phyloP scores from a whole-genome alignment of 1,284 basidiomycete species.

The Retiboletus flavoniger region DNA sequence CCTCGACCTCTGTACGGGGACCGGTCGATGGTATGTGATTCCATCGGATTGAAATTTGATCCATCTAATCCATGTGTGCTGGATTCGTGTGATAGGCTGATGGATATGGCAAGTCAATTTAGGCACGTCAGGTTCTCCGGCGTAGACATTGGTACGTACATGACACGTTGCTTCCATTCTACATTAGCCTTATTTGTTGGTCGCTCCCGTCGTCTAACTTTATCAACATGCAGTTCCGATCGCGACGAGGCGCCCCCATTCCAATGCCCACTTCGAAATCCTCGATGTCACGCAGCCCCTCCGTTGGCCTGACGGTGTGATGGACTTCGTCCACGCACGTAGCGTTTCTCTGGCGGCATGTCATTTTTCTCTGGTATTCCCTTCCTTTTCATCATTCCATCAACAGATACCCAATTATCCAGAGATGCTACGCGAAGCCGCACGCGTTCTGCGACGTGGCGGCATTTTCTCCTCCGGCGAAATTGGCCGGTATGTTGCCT shows the following conservation, averaged over 20 bases:
- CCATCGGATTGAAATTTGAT: slow-evolving; percentile 18
- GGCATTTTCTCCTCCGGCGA: slow-evolving; percentile 68
- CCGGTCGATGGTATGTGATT: slow-evolving; percentile 59
- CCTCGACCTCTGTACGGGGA: slow-evolving; percentile 71
- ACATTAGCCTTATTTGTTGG: slow-evolving; percentile 8
- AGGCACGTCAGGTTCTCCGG: slow-evolving; percentile 63
- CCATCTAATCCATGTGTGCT: slow-evolving; percentile 19
- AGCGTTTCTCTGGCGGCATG: slow-evolving; percentile 57
- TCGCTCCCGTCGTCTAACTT: slow-evolving; percentile 7
- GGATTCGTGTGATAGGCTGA: slow-evolving; percentile 47
- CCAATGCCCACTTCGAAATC: slow-evolving; percentile 63
- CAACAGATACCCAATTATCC: slow-evolving; percentile 51
- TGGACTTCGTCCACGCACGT: slow-evolving; percentile 66
- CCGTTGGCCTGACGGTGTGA: slow-evolving; percentile 47
- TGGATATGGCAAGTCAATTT: slow-evolving; percentile 68
- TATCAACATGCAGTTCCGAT: slow-evolving; percentile 55
- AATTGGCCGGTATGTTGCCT: slow-evolving; percentile 45
- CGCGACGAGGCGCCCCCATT: slow-evolving; percentile 54
- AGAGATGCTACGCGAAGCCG: slow-evolving; percentile 51
- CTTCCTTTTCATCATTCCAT: slow-evolving; percentile 17
- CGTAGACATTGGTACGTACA: slow-evolving; percentile 63
- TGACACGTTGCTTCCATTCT: slow-evolving; percentile 11
- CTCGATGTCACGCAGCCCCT: slow-evolving; percentile 53
- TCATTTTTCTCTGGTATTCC: slow-evolving; percentile 14
- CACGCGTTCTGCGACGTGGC: slow-evolving; percentile 58